phyloP scores from a whole-genome alignment of 73 alveolate species.

The Symbiodinium natans region DNA sequence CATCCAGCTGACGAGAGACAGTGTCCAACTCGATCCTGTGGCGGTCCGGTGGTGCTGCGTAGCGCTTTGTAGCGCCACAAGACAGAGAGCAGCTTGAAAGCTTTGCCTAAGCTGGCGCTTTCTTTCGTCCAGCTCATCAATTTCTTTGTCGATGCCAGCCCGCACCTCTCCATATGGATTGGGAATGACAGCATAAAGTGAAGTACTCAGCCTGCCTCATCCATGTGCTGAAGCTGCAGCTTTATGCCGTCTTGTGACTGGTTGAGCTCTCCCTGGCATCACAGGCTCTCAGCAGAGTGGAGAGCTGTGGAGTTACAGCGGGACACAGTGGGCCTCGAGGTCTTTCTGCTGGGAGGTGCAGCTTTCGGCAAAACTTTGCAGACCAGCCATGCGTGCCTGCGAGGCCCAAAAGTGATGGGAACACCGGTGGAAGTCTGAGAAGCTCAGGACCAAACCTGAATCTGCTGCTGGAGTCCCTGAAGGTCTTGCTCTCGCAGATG shows the following conservation, averaged over 20 bases:
- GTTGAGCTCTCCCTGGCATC: constrained; percentile 60
- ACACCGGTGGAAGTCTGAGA: too few relatives aligned
- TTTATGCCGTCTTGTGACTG: constrained; percentile 77
- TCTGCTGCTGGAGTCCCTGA: constrained; percentile 32
- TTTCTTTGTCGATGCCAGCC: constrained; percentile 61
- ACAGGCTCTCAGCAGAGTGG: not conserved
- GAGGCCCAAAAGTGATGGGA: not conserved
- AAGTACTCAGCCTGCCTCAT: constrained; percentile 4
- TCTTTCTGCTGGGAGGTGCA: constrained; percentile 17
- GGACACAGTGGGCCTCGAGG: constrained; percentile 24
- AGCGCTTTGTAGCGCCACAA: too few relatives aligned
- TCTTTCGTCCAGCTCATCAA: constrained; percentile 70
- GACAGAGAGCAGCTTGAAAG: too few relatives aligned
- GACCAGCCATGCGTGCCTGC: constrained; percentile 54
- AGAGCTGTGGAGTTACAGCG: not conserved
- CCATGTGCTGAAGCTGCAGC: constrained; percentile 69
- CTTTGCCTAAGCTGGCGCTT: constrained; percentile 85
- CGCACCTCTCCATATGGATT: not conserved
- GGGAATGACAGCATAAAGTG: not conserved
- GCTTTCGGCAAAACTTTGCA: constrained; percentile 74
- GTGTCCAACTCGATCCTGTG: constrained; percentile 78
- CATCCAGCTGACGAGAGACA: constrained; percentile 67
- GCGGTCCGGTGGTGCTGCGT: too few relatives aligned
- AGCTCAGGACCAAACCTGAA: constrained; percentile 3
- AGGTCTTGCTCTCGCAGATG: constrained; percentile 53